phyloP scores from a whole-genome alignment of 768 basidiomycete species.

The Rhizopogon salebrosus region DNA sequence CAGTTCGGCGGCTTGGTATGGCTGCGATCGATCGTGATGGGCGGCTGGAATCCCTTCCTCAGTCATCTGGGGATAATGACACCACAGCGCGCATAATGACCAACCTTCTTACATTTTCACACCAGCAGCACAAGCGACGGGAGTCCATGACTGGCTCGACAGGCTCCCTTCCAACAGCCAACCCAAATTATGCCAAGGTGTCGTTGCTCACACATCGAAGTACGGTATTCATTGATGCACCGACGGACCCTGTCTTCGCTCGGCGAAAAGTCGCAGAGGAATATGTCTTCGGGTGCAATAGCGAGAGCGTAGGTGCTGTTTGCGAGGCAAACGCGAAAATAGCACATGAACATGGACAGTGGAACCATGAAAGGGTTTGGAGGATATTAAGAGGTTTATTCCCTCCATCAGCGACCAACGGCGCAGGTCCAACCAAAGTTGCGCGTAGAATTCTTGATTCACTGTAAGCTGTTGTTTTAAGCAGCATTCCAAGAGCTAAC shows the following conservation, averaged over 20 bases:
- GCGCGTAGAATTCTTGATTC: slow-evolving; percentile 36
- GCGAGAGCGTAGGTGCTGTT: slow-evolving; percentile 36
- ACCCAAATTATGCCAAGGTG: slow-evolving; percentile 34
- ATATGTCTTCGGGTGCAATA: slow-evolving; percentile 45
- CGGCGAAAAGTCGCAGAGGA: slow-evolving; percentile 53
- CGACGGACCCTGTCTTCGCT: slow-evolving; percentile 42
- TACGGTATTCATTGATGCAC: slow-evolving; percentile 51
- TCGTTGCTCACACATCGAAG: slow-evolving; percentile 40
- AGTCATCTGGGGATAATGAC: slow-evolving; percentile 44
- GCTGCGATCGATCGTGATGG: slow-evolving; percentile 52
- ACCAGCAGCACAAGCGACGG: slow-evolving; percentile 26
- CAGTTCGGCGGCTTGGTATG: slow-evolving; percentile 57
- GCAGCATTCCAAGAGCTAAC: background rate
- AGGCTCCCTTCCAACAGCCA: slow-evolving; percentile 15
- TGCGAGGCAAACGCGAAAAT: slow-evolving; percentile 57
- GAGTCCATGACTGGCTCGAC: slow-evolving; percentile 1
- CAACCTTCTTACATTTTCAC: slow-evolving; percentile 61
- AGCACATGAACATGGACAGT: slow-evolving; percentile 55
- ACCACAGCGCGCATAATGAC: slow-evolving; percentile 76
- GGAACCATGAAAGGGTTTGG: slow-evolving; percentile 70
- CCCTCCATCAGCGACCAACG: slow-evolving; percentile 17
- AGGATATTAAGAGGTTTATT: slow-evolving; percentile 49
- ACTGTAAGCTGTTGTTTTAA: slow-evolving; percentile 38
- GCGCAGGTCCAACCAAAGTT: slow-evolving; percentile 24
- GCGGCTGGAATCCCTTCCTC: slow-evolving; percentile 28